These are phyloP conservation scores for Lobulomyces angularis DNA, from an alignment of 192 early-diverging fungal species.

Conservation along the genomic window DNA sequence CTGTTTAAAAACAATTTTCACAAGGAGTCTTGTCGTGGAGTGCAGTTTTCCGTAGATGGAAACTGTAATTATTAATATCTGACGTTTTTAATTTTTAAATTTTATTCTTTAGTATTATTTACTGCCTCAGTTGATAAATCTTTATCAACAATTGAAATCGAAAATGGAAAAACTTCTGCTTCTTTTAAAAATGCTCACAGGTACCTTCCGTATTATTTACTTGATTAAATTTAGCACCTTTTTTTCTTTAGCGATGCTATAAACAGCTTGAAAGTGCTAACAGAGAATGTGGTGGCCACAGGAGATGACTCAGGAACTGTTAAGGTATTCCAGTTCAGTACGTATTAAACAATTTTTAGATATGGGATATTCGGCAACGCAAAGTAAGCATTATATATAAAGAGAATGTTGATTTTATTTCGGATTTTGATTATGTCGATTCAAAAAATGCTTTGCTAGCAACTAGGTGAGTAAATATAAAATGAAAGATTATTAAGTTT, in stretches of 20 bases:
- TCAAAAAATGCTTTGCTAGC: conserved; percentile 69
- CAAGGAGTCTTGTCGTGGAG: conserved; percentile 74
- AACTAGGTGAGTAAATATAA: conserved; percentile 46
- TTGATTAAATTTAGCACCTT: not conserved
- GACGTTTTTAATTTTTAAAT: not conserved
- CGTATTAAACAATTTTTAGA: conserved; percentile 16
- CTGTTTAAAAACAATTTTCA: conserved; percentile 48
- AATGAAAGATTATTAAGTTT: no score
- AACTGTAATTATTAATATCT: conserved; percentile 25
- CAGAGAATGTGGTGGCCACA: conserved; percentile 69
- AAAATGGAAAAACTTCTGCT: conserved; percentile 56
- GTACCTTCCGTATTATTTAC: conserved; percentile 29
- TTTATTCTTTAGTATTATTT: conserved; percentile 43
- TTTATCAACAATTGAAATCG: conserved; percentile 63
- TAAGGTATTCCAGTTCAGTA: conserved; percentile 34
- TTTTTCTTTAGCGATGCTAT: conserved; percentile 50
- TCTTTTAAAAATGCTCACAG: conserved; percentile 72
- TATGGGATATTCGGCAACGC: conserved; percentile 82
- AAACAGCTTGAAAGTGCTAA: conserved; percentile 60
- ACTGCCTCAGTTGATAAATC: conserved; percentile 78
- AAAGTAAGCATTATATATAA: conserved; percentile 63
- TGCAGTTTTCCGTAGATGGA: conserved; percentile 73
- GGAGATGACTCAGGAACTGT: conserved; percentile 87
- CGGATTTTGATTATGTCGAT: conserved; percentile 62
- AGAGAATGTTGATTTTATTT: conserved; percentile 88